Evolutionary conservation across 2,329 filamentous ascomycete genomes (phyloP).

Genomic region (Trematosphaeria pertusa): DNA sequence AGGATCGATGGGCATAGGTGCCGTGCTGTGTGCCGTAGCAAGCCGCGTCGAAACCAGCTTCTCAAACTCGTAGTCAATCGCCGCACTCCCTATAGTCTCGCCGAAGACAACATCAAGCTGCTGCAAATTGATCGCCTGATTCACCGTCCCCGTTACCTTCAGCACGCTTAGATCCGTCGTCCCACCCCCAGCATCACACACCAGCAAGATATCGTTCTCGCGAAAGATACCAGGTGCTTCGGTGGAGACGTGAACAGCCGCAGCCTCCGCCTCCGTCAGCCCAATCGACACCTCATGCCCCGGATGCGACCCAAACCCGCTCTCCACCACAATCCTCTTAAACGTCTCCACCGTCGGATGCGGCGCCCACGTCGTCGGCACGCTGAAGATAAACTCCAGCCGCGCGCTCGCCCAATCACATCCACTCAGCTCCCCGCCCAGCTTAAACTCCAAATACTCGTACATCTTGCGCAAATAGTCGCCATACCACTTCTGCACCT

Average conservation of each 20-base stretch:
- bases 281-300: slow-evolving; percentile 53
- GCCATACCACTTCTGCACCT: slow-evolving; percentile 57
- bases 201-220: slow-evolving; percentile 54
- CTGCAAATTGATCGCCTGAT: slow-evolving; percentile 36
- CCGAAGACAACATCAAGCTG: slow-evolving; percentile 49
- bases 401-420: slow-evolving; percentile 48
- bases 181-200: slow-evolving; percentile 61
- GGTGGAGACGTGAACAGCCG: slow-evolving; percentile 57
- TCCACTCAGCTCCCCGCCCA: slow-evolving; percentile 46
- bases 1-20: slow-evolving; percentile 35
- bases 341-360: slow-evolving; percentile 60
- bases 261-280: slow-evolving; percentile 62
- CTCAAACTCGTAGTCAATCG: slow-evolving; percentile 51
- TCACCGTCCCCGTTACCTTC: slow-evolving; percentile 36
- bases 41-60: slow-evolving; percentile 41
- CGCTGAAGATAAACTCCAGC: slow-evolving; percentile 64
- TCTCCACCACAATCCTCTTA: slow-evolving; percentile 54
- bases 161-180: slow-evolving; percentile 53
- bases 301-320: slow-evolving; percentile 56
- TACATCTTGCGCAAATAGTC: slow-evolving; percentile 61
- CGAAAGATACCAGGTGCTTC: slow-evolving; percentile 45
- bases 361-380: slow-evolving; percentile 64
- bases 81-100: slow-evolving; percentile 51
- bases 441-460: slow-evolving; percentile 52
- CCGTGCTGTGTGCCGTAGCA: slow-evolving; percentile 31